Percentiles rank a stretch among this genome's conserved stretches.
phyloP scores from a whole-genome alignment of 2,329 filamentous ascomycete genomes.

The Diaporthe citrichinensis region DNA sequence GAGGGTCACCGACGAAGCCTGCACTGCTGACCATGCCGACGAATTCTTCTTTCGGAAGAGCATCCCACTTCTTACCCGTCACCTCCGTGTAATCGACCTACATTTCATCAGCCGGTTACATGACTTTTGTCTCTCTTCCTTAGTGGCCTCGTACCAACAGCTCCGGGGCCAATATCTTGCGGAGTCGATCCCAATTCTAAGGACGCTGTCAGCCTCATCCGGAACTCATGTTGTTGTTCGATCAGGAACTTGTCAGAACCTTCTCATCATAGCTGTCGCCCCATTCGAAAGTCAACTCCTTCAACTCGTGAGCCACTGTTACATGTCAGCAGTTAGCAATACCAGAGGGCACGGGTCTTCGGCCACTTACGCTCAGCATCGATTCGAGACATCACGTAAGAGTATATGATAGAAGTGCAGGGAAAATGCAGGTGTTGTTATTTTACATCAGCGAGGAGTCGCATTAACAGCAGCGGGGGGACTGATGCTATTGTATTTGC shows the following conservation, averaged over 20 bases:
- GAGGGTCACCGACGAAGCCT: neutral
- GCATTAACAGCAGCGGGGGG: neutral
- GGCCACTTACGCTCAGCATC: neutral
- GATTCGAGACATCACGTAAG: neutral
- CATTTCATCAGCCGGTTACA: neutral
- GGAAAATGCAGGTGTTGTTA: neutral
- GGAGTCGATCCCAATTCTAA: neutral
- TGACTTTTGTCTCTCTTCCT: neutral
- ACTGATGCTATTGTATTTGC: no score
- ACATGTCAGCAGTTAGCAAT: neutral
- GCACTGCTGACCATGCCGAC: neutral
- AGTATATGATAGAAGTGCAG: neutral
- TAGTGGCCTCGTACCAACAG: neutral
- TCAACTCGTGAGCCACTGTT: neutral
- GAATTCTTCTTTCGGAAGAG: neutral
- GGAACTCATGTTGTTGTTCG: no score
- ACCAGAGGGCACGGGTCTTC: neutral
- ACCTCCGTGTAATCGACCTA: neutral
- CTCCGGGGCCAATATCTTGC: neutral
- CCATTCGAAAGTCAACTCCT: constrained; percentile 1
- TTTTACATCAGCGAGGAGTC: neutral
- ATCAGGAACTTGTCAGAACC: neutral
- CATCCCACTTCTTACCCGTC: neutral
- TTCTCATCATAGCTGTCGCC: neutral
- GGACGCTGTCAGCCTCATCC: neutral